These are phyloP conservation scores for Clitopilus passeckerianus DNA, from an alignment of 768 basidiomycete species.

Conservation along the genomic window DNA sequence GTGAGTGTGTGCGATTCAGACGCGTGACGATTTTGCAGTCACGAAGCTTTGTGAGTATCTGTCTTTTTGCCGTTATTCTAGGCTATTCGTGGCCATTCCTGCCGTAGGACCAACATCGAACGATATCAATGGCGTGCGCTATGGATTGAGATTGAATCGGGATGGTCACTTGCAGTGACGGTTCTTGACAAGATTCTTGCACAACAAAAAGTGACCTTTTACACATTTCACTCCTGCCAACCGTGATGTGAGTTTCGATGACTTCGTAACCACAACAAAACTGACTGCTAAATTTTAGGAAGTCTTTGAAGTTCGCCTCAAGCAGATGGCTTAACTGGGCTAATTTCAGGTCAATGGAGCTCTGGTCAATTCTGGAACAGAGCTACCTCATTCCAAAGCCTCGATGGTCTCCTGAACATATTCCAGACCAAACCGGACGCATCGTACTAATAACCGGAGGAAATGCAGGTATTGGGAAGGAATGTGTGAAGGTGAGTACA, in stretches of 20 bases:
- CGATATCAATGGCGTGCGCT: no score
- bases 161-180: no score
- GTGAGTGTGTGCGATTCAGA: not conserved
- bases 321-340: not conserved
- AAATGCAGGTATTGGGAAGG: constrained; percentile 5
- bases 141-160: no score
- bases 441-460: constrained; percentile 6
- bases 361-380: not conserved
- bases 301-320: not conserved
- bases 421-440: constrained; percentile 8
- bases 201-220: no score
- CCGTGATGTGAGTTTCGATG: no score
- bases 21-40: not conserved
- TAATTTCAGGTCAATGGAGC: not conserved
- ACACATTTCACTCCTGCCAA: no score
- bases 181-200: no score
- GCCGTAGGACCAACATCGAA: no score
- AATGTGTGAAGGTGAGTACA: constrained; percentile 6
- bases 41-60: not conserved
- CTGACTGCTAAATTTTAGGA: not conserved
- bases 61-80: not conserved
- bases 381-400: constrained; percentile 6
- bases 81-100: no score
- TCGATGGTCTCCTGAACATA: constrained; percentile 2
- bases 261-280: not conserved